Base-by-base conservation (phyloP, 495 filamentous ascomycete genomes). In the Amniculicola lignicola region DNA sequence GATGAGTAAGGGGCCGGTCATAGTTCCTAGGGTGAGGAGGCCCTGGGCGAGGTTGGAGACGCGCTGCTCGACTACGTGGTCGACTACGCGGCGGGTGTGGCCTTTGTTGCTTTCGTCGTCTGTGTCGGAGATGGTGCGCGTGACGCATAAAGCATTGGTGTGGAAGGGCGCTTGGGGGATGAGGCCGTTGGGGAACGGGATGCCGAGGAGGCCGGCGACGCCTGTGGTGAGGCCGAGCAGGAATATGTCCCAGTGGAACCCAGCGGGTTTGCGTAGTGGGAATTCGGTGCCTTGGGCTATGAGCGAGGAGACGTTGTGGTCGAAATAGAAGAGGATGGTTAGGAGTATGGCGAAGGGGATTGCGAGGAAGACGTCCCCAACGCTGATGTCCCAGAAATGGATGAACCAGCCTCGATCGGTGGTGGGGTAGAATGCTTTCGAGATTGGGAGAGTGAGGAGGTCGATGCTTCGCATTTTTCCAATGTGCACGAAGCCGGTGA, bases 201-300 rank as follows among this genome's bases (percentile, higher is more conserved):
- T 79, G 3, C 92, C 92, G 18, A 96, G 74, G 7, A 97, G 72
- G 5, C 91, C 92, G 14, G 85, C 85, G 15, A 96, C 70, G 48
- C 86, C 86, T 0, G 91, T 95, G 3, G 92, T 96, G 11, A 90
- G 73, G 12, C 92, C 92, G 1, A 96, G 82, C 23, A 96, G 82
- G 77, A 93, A 96, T 43, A 96, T 67, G 62, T 96, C 91, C 90
- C 90, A 96, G 75, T 96, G 91, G 68, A 96, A 96, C 9, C 91
- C 91, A 27, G 90, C 89, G 4, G 92, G 92, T 62, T 97, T 97
- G 11, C 79, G 79, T 18, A 96, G 80, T 1, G 92, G 92, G 64
- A 95, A 97, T 63, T 96, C 87, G 36, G 84, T 94, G 38, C 88
- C 92, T 70, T 96, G 92, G 6, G 90, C 90, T 40, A 92, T 95